Conservation (phyloP, 1,284 basidiomycete species). For the Ustilago lituana region DNA sequence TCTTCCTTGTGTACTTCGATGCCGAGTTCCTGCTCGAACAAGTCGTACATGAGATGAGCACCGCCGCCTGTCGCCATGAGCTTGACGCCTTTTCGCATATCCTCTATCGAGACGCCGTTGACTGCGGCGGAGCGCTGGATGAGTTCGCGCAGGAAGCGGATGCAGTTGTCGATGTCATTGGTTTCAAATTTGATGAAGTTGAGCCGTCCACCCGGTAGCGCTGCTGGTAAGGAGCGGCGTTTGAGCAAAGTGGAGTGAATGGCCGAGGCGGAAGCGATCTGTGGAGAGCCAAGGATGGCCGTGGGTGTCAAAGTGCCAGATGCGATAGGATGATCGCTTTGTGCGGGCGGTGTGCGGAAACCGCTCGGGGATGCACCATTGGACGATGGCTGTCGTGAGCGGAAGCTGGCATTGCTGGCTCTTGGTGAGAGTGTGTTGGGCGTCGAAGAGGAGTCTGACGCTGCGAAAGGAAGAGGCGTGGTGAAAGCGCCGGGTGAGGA, state of each 20-base stretch:
- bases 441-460: conserved; percentile 19
- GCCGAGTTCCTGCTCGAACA: conserved; percentile 78
- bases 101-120: conserved; percentile 87
- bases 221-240: conserved; percentile 58
- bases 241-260: conserved; percentile 57
- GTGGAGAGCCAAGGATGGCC: conserved; percentile 44
- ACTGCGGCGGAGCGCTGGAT: conserved; percentile 85
- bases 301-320: conserved; percentile 59
- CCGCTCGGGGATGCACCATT: conserved; percentile 16
- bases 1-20: conserved; percentile 89
- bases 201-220: conserved; percentile 83
- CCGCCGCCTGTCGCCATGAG: conserved; percentile 98
- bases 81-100: conserved; percentile 93
- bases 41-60: conserved; percentile 90
- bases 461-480: conserved; percentile 5
- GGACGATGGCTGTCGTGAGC: conserved; percentile 41
- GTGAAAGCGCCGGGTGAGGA: conserved; percentile 10
- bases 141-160: conserved; percentile 86
- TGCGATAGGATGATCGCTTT: conserved; percentile 37
- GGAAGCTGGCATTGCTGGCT: conserved; percentile 30
- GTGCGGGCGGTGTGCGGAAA: conserved; percentile 48
- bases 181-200: conserved; percentile 99
- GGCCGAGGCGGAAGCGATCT: conserved; percentile 38
- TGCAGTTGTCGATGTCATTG: conserved; percentile 80
- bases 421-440: conserved; percentile 32